A percentile compares a stretch with the other conserved stretches of the same genome.
These are phyloP conservation scores for Ceriops decandra DNA, from an alignment of 345 rosid species.

Conservation along the genomic window DNA sequence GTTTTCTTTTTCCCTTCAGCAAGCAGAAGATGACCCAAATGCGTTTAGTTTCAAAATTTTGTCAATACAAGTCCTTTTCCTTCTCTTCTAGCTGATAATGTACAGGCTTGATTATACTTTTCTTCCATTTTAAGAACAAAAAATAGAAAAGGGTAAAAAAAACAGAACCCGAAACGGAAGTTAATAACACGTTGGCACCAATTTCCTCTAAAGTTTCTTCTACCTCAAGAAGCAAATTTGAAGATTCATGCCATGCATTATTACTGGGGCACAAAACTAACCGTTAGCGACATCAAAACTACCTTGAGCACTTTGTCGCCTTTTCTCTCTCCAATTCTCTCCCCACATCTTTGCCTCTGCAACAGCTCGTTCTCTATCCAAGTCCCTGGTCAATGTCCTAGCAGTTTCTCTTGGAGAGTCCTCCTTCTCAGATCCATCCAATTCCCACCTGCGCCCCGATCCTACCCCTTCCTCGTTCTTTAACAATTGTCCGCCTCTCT, in stretches of 20 bases:
- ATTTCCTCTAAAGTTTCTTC: background rate
- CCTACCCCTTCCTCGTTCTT: conserved; percentile 70
- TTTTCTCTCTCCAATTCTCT: conserved; percentile 85
- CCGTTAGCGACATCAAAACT: conserved; percentile 45
- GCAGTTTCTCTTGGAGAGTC: conserved; percentile 80
- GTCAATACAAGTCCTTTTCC: conserved; percentile 24
- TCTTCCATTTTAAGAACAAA: conserved; percentile 17
- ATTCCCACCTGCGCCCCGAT: conserved; percentile 66
- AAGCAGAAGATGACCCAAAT: conserved; percentile 24
- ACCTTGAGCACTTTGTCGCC: conserved; percentile 66
- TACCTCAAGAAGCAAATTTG: background rate
- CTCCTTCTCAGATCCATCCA: conserved; percentile 82
- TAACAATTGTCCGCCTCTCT: conserved; percentile 51
- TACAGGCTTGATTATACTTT: conserved; percentile 26
- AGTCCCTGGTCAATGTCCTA: conserved; percentile 60
- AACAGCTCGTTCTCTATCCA: conserved; percentile 85
- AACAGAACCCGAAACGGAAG: background rate
- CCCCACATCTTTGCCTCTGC: conserved; percentile 99
- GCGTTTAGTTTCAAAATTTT: conserved; percentile 27
- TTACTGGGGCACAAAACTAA: conserved; percentile 1
- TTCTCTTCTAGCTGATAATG: conserved; percentile 31
- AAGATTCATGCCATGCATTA: conserved; percentile 2
- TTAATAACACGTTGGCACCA: conserved; percentile 9
- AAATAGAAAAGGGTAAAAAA: background rate
- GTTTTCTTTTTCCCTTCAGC: conserved; percentile 8